A percentile compares a stretch with the other conserved stretches of the same genome.
Evolutionary conservation across 192 early-diverging fungal genomes (phyloP).

Genomic region (Entomortierella chlamydospora): DNA sequence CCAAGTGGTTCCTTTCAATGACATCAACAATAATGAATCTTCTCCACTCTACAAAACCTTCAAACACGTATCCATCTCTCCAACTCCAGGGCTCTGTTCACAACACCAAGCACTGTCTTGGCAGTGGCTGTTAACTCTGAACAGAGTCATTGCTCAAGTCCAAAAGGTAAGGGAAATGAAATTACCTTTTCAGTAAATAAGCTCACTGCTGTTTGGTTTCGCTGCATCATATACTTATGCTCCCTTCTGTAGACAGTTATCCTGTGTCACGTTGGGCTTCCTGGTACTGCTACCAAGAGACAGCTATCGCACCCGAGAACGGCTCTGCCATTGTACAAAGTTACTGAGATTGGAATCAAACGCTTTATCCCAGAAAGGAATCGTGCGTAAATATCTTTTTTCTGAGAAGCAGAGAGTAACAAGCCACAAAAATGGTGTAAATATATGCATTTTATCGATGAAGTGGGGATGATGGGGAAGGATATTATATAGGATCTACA

Average conservation of each 20-base stretch:
- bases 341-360: constrained; percentile 47
- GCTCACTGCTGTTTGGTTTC: not conserved
- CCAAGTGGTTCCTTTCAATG: constrained; percentile 3
- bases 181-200: not conserved
- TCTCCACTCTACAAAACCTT: too few species aligned
- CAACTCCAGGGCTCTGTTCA: constrained; percentile 19
- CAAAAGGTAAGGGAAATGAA: constrained; percentile 58
- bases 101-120: constrained; percentile 45
- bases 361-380: constrained; percentile 54
- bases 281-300: constrained; percentile 4
- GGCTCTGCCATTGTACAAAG: constrained; percentile 23
- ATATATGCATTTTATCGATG: not conserved
- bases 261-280: constrained; percentile 59
- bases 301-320: constrained; percentile 31
- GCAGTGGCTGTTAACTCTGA: constrained; percentile 63
- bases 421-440: not conserved
- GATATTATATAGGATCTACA: constrained; percentile 6
- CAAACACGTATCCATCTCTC: not conserved
- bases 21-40: not conserved
- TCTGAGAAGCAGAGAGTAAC: not conserved
- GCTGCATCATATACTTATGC: not conserved
- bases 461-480: not conserved
- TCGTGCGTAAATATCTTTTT: constrained; percentile 13
- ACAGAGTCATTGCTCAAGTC: constrained; percentile 66
- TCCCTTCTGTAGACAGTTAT: constrained; percentile 46